These are phyloP conservation scores for Cyclotella choctawhatcheeana DNA, from an alignment of 108 stramenopile genomes.

Conservation along the genomic window DNA sequence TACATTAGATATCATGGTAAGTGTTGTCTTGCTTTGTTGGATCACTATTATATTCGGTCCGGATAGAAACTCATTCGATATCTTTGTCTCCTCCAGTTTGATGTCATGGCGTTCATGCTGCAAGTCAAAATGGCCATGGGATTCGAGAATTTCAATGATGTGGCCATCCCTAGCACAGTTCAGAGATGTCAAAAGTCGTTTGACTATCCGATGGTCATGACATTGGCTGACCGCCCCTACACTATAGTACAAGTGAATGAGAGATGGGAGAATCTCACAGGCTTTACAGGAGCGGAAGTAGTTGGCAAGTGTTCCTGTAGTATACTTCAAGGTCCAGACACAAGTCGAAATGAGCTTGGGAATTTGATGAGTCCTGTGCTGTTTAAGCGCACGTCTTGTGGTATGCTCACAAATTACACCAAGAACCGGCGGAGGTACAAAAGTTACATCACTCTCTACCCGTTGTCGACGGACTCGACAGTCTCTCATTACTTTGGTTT, in stretches of 20 bases:
- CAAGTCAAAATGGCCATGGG: slow-evolving; percentile 94
- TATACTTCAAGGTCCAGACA: slow-evolving; percentile 72
- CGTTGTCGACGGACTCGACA: slow-evolving; percentile 82
- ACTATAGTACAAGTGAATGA: slow-evolving; percentile 91
- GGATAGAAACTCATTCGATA: no score
- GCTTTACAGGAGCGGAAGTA: slow-evolving; percentile 82
- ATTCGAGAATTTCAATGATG: slow-evolving; percentile 73
- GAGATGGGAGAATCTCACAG: slow-evolving; percentile 89
- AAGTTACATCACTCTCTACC: slow-evolving; percentile 73
- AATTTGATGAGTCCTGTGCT: slow-evolving; percentile 76
- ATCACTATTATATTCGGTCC: no score
- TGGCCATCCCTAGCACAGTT: slow-evolving; percentile 87
- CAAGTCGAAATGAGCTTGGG: slow-evolving; percentile 54
- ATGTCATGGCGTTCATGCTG: slow-evolving; percentile 98
- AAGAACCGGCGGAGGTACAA: slow-evolving; percentile 65
- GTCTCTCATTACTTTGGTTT: slow-evolving; percentile 84
- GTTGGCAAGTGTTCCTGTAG: slow-evolving; percentile 79
- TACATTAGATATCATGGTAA: slow-evolving; percentile 82
- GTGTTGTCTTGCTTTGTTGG: background rate
- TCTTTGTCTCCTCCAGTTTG: slow-evolving; percentile 58
- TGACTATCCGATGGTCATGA: slow-evolving; percentile 87
- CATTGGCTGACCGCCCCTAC: slow-evolving; percentile 81
- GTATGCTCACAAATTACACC: slow-evolving; percentile 75
- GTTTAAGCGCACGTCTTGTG: slow-evolving; percentile 78
- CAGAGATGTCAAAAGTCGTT: slow-evolving; percentile 84